Conservation (phyloP, 2,329 filamentous ascomycete species). For the Alternaria triticina region DNA sequence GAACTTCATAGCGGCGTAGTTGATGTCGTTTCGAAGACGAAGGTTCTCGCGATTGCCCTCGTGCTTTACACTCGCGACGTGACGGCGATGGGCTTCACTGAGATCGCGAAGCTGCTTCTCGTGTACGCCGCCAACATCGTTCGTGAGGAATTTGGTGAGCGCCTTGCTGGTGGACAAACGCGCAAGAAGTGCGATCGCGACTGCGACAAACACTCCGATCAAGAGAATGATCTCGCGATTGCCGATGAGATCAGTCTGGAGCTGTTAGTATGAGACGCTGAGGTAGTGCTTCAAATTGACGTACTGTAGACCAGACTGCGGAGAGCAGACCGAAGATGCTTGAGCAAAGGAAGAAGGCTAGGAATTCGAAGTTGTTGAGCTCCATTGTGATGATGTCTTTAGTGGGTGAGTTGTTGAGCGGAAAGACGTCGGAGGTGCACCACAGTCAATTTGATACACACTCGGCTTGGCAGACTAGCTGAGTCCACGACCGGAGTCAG, state of each 20-base stretch:
- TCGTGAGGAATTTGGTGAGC: slow-evolving; percentile 6
- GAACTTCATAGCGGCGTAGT: slow-evolving; percentile 6
- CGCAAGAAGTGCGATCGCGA: background rate
- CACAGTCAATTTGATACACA: background rate
- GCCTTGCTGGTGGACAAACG: background rate
- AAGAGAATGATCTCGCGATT: slow-evolving; percentile 16
- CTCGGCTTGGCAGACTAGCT: slow-evolving; percentile 6
- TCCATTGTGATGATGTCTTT: slow-evolving; percentile 7
- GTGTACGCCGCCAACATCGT: slow-evolving; percentile 1
- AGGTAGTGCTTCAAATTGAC: background rate
- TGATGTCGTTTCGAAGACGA: slow-evolving; percentile 7
- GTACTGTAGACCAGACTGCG: slow-evolving; percentile 7
- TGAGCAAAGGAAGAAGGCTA: slow-evolving; percentile 15
- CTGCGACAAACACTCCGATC: slow-evolving; percentile 5
- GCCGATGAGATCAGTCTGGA: slow-evolving; percentile 10
- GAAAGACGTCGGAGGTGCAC: background rate
- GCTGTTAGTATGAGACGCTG: background rate
- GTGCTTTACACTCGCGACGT: slow-evolving; percentile 5
- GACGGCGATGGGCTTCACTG: slow-evolving; percentile 14
- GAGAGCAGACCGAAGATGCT: slow-evolving; percentile 10
- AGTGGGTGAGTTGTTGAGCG: background rate
- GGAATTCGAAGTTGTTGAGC: slow-evolving; percentile 11
- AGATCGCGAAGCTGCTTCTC: slow-evolving; percentile 11
- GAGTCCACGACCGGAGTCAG: background rate
- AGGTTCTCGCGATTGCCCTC: slow-evolving; percentile 5